Evolutionary conservation across 495 filamentous ascomycete genomes (phyloP), one percentile per base, ranked within the genome.

Genomic region (Jackrogersella multiformis): DNA sequence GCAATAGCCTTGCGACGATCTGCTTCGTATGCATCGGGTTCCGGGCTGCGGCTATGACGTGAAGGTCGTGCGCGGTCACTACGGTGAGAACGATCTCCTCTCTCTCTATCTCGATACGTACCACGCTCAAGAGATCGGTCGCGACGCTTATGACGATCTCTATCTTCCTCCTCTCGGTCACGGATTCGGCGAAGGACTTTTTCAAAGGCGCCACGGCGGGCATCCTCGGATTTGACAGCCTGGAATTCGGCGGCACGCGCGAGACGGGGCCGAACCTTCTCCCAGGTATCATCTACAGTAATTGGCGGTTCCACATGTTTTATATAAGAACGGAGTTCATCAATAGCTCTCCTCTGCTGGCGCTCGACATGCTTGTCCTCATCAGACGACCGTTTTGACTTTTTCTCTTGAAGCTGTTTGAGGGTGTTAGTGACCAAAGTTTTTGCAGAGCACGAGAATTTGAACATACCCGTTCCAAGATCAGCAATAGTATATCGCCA

Each of bases 231-330:
- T 52, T 90, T 84, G 23, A 98, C 82, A 16, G 88, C 90, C 60
- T 88, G 86, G 78, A 90, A 99, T 73, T 97, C 95, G 10, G 93
- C 87, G 28, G 85, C 86, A 56, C 90, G 89, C 66, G 92, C 89
- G 23, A 99, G 82, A 28, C 91, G 87, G 32, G 89, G 84, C 53
- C 88, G 88, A 18, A 97, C 85, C 75, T 90, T 87, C 56, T 97
- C 93, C 86, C 92, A 99, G 18, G 88, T 93, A 74, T 97, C 93
- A 54, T 80, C 84, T 21, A 87, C 72, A 20, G 86, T 80, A 58
- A 98, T 83, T 5, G 92, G 88, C n/a, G 96, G 95, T 2, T 97
- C 92, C 24, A 99, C 81, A 63, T 90, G 94, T 79, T 96, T 97
- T 70, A 99, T 92, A 21, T 86, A 87, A 23, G 91, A 93, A 39